These are phyloP conservation scores for Euphorbia tirucalli DNA, from an alignment of 345 rosid species.

Conservation along the genomic window DNA sequence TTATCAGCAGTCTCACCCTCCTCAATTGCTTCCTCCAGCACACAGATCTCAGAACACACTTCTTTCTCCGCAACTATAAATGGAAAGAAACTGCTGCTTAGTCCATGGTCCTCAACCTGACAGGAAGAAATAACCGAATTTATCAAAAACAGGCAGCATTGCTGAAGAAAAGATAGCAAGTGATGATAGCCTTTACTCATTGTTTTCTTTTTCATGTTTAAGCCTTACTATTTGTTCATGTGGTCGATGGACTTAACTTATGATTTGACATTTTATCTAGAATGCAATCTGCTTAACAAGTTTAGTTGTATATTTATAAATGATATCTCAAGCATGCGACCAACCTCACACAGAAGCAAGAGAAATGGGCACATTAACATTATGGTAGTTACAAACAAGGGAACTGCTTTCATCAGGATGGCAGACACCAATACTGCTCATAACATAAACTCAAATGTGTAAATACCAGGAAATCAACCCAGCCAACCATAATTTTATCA, in stretches of 20 bases:
- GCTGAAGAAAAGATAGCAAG: neutral
- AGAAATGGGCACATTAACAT: neutral
- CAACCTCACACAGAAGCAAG: neutral
- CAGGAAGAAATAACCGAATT: conserved; percentile 15
- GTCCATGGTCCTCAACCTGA: conserved; percentile 87
- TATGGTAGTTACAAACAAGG: conserved; percentile 4
- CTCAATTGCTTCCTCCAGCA: conserved; percentile 67
- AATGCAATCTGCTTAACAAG: too few relatives aligned
- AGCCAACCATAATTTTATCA: neutral
- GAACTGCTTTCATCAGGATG: neutral
- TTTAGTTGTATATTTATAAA: neutral
- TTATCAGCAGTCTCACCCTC: conserved; percentile 41
- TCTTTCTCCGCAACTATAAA: conserved; percentile 84
- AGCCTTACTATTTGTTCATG: too few relatives aligned
- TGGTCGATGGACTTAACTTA: too few relatives aligned
- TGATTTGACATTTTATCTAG: neutral
- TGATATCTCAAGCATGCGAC: too few relatives aligned
- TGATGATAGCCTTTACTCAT: neutral
- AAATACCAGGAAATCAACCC: neutral
- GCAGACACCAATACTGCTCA: neutral
- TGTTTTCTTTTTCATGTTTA: too few relatives aligned
- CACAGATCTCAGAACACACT: conserved; percentile 79
- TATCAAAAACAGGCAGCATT: neutral
- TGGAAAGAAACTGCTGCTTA: conserved; percentile 86
- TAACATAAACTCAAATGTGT: neutral